Evolutionary conservation across 495 filamentous ascomycete species (phyloP), one percentile per base, ranked within the genome.

Genomic region (Aeminium ludgeri): DNA sequence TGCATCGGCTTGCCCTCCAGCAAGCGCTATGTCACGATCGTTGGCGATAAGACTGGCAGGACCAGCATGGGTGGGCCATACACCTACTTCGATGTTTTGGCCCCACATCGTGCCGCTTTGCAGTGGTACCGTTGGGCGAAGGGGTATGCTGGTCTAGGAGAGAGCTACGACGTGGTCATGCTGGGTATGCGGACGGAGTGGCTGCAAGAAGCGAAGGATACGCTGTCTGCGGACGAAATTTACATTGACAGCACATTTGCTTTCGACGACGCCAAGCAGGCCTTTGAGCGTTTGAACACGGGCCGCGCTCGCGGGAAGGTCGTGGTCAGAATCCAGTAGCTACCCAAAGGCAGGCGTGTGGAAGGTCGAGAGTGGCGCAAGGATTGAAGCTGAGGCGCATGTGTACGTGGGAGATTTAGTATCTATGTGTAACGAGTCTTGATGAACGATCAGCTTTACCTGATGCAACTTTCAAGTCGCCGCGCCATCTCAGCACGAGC

Each of bases 301-400:
- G 55, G 53, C 8, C 29, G 49, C 15, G 55, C 54, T 10, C 43
- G 53, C 16, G 55, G 53, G 16, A 58, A 56, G 45, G 51, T 58
- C 32, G 51, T 59, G 27, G 41, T 56, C 11, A 47, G 44, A 20
- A 45, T 56, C 12, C 6, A 25, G 23, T 25, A 25, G 23, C 23
- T 3, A 25, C 23, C n/a, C n/a, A n/a, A n/a, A n/a, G n/a, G n/a
- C n/a, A n/a, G n/a, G n/a, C n/a, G n/a, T n/a, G n/a, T n/a, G n/a
- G n/a, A n/a, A n/a, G n/a, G n/a, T n/a, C n/a, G n/a, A n/a, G n/a
- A n/a, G n/a, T n/a, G n/a, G n/a, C n/a, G n/a, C n/a, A n/a, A n/a
- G n/a, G n/a, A n/a, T n/a, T n/a, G n/a, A n/a, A n/a, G n/a, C n/a
- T n/a, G n/a, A n/a, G n/a, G n/a, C n/a, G n/a, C n/a, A n/a, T n/a